Evolutionary conservation across 345 rosid genomes (phyloP).

Genomic region (Draba incana): DNA sequence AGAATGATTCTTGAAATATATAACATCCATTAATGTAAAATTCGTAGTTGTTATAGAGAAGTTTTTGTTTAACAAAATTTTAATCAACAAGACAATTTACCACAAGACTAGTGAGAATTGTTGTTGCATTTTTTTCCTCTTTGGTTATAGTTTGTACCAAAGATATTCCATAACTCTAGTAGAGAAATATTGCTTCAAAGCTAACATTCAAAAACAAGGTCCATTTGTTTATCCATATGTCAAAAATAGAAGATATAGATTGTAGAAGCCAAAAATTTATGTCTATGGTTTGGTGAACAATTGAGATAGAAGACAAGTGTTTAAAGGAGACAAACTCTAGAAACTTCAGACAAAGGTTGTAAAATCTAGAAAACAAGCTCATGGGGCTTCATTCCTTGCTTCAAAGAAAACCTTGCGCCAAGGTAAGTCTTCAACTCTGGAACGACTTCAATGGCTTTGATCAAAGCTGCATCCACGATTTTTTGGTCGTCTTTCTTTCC

Average conservation of each 20-base stretch:
- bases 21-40: background rate
- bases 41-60: background rate
- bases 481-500: slow-evolving; percentile 88
- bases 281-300: too few species aligned
- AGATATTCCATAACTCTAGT: background rate
- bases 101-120: too few species aligned
- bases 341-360: background rate
- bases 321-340: slow-evolving; percentile 2
- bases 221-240: slow-evolving; percentile 12
- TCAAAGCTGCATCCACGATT: slow-evolving; percentile 56
- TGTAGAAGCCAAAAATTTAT: slow-evolving; percentile 8
- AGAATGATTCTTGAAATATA: background rate
- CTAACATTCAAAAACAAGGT: slow-evolving; percentile 7
- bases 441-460: slow-evolving; percentile 68
- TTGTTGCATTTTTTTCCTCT: too few species aligned
- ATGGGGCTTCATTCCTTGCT: slow-evolving; percentile 80
- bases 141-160: too few species aligned
- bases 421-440: slow-evolving; percentile 73
- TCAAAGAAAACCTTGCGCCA: slow-evolving; percentile 74
- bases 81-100: background rate
- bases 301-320: slow-evolving; percentile 1
- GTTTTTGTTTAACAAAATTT: background rate
- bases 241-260: slow-evolving; percentile 9
- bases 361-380: slow-evolving; percentile 70
- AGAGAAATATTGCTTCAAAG: background rate